A percentile compares a stretch with the other conserved stretches of the same genome.
Conservation (phyloP, 73 alveolate species). For the Diophrys appendiculata region DNA sequence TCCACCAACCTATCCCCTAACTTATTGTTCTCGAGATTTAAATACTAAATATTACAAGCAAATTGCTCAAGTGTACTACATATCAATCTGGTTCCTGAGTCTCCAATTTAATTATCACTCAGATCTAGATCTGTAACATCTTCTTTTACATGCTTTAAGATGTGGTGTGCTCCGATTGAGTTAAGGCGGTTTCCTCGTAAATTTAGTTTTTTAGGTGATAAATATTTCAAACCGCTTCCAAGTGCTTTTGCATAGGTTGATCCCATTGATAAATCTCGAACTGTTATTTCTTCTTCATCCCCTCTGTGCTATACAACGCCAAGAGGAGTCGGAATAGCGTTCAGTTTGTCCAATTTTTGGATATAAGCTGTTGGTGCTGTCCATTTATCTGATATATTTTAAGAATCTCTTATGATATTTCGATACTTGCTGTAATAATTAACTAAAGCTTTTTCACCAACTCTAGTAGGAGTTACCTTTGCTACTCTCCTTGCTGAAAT, state of each 20-base stretch:
- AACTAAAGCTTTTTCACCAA: slow-evolving; percentile 8
- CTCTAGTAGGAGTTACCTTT: neutral
- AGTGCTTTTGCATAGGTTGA: slow-evolving; percentile 50
- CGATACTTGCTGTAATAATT: slow-evolving; percentile 40
- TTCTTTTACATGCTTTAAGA: slow-evolving; percentile 19
- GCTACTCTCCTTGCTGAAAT: too few relatives aligned
- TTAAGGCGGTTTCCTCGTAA: slow-evolving; percentile 51
- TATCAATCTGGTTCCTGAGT: slow-evolving; percentile 9
- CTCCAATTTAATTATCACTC: slow-evolving; percentile 52
- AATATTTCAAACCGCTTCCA: slow-evolving; percentile 36
- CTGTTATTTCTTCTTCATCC: slow-evolving; percentile 28
- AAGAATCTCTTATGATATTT: slow-evolving; percentile 35
- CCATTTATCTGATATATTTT: slow-evolving; percentile 28
- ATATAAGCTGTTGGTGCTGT: slow-evolving; percentile 58
- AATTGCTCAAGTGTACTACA: neutral
- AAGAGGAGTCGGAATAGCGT: slow-evolving; percentile 46
- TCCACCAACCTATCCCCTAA: slow-evolving; percentile 22
- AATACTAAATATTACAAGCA: neutral
- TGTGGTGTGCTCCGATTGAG: slow-evolving; percentile 40
- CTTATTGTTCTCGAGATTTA: slow-evolving; percentile 31
- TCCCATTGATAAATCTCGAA: slow-evolving; percentile 45
- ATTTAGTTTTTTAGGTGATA: slow-evolving; percentile 32
- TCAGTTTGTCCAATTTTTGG: slow-evolving; percentile 20
- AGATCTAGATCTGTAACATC: slow-evolving; percentile 29
- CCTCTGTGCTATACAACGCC: slow-evolving; percentile 37